A percentile compares a stretch with the other conserved stretches of the same genome.
These are phyloP conservation scores for Peribolospora kevripleyi DNA, from an alignment of 768 basidiomycete genomes.

Conservation along the genomic window DNA sequence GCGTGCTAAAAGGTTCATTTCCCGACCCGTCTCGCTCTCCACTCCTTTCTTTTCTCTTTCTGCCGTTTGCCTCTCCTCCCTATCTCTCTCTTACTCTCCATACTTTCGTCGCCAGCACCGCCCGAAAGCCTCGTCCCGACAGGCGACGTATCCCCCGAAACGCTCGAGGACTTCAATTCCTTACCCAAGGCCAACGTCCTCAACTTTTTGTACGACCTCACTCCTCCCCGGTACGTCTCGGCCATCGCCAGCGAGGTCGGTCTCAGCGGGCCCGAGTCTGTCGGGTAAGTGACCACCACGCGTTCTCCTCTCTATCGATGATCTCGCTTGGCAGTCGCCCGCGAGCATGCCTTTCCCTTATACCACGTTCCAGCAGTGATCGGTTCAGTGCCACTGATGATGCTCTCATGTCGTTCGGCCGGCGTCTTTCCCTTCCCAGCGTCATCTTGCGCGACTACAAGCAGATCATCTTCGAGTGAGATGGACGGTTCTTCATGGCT, in stretches of 20 bases:
- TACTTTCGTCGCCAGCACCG: neutral
- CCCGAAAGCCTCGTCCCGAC: conserved; percentile 17
- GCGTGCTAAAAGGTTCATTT: neutral
- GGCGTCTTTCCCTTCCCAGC: too few relatives aligned
- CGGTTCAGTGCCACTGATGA: too few relatives aligned
- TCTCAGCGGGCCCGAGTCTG: conserved; percentile 74
- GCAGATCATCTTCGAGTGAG: conserved; percentile 1
- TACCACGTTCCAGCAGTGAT: conserved; percentile 9
- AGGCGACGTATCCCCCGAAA: conserved; percentile 10
- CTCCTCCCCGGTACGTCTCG: conserved; percentile 73
- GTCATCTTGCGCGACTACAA: conserved; percentile 14
- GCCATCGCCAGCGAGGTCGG: conserved; percentile 95
- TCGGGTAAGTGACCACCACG: conserved; percentile 22
- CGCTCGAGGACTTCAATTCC: neutral
- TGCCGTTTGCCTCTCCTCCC: conserved; percentile 7
- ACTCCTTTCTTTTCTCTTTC: neutral
- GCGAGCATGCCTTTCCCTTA: conserved; percentile 6
- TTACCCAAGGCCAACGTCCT: conserved; percentile 42
- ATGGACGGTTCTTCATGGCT: too few relatives aligned
- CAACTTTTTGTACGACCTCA: conserved; percentile 80
- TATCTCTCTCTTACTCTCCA: conserved; percentile 10
- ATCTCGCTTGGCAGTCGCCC: too few relatives aligned
- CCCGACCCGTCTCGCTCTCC: neutral
- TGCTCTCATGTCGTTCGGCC: too few relatives aligned
- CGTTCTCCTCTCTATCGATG: too few relatives aligned